A percentile compares a stretch with the other conserved stretches of the same genome.
phyloP scores from a whole-genome alignment of 257 asterid genomes.

The Solanum corneliomulleri region DNA sequence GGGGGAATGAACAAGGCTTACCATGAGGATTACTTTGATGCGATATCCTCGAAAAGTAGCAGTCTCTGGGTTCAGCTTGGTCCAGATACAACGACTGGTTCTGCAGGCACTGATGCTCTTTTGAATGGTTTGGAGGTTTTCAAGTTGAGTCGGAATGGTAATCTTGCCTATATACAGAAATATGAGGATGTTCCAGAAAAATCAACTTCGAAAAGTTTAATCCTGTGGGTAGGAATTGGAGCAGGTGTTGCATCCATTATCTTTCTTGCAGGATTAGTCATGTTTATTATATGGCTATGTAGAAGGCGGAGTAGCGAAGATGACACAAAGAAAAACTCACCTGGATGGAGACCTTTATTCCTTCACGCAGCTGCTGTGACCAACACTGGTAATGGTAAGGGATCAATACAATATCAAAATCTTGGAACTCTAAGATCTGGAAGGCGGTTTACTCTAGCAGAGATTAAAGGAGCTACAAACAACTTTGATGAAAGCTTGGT shows the following conservation, averaged over 20 bases:
- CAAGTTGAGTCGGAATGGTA: slow-evolving; percentile 62
- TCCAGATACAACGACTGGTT: slow-evolving; percentile 53
- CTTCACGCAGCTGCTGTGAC: slow-evolving; percentile 19
- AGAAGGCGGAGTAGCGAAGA: slow-evolving; percentile 26
- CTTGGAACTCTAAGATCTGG: slow-evolving; percentile 40
- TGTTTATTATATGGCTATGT: slow-evolving; percentile 24
- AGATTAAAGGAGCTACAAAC: slow-evolving; percentile 54
- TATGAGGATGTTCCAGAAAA: slow-evolving; percentile 24
- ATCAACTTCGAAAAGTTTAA: slow-evolving; percentile 21
- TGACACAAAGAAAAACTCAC: slow-evolving; percentile 31
- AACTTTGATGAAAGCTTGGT: slow-evolving; percentile 60
- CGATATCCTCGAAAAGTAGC: slow-evolving; percentile 23
- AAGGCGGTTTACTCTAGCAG: slow-evolving; percentile 59
- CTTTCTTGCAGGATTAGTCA: slow-evolving; percentile 26
- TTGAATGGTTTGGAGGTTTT: slow-evolving; percentile 81
- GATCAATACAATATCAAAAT: slow-evolving; percentile 19
- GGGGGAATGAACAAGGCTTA: slow-evolving; percentile 75
- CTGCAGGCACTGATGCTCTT: slow-evolving; percentile 72
- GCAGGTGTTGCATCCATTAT: slow-evolving; percentile 43
- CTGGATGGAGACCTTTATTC: slow-evolving; percentile 63
- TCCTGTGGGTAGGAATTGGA: slow-evolving; percentile 62
- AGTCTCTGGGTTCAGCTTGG: slow-evolving; percentile 74
- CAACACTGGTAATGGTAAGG: slow-evolving; percentile 33
- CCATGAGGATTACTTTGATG: slow-evolving; percentile 73
- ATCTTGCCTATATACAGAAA: slow-evolving; percentile 51